A percentile compares a stretch with the other conserved stretches of the same genome.
Evolutionary conservation across 306 rosid species (phyloP).

Genomic region (Vicia faba): DNA sequence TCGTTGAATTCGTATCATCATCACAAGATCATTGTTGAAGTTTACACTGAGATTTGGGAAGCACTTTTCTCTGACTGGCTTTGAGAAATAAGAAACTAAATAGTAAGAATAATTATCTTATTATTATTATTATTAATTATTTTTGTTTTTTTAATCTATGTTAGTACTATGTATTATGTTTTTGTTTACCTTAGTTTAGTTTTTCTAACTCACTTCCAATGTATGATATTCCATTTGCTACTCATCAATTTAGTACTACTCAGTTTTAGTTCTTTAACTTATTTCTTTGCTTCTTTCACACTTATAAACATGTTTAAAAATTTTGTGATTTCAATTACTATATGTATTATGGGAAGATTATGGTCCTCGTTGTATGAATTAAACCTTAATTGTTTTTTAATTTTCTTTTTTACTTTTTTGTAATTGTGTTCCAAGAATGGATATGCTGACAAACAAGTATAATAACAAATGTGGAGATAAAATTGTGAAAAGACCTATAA

Average conservation of each 20-base stretch:
- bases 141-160: conserved; percentile 21
- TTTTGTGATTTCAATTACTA: too few relatives aligned
- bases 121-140: not conserved
- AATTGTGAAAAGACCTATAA: conserved; percentile 33
- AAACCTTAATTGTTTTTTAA: not conserved
- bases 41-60: conserved; percentile 90
- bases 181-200: conserved; percentile 38
- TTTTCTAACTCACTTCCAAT: conserved; percentile 42
- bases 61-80: conserved; percentile 77
- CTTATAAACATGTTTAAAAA: too few relatives aligned
- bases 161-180: conserved; percentile 20
- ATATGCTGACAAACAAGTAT: conserved; percentile 35
- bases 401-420: not conserved
- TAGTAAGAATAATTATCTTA: conserved; percentile 22
- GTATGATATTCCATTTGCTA: conserved; percentile 43
- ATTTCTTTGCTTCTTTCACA: not conserved
- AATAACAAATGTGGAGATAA: conserved; percentile 34
- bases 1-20: conserved; percentile 73
- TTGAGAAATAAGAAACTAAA: conserved; percentile 28
- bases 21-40: conserved; percentile 78
- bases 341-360: too few relatives aligned
- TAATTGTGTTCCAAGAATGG: not conserved
- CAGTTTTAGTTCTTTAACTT: conserved; percentile 8
- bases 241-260: not conserved
- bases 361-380: too few relatives aligned